Evolutionary conservation across 139 green algal species (phyloP), one percentile per base, ranked within the genome.

Genomic region (Tetratostichococcus sp.): DNA sequence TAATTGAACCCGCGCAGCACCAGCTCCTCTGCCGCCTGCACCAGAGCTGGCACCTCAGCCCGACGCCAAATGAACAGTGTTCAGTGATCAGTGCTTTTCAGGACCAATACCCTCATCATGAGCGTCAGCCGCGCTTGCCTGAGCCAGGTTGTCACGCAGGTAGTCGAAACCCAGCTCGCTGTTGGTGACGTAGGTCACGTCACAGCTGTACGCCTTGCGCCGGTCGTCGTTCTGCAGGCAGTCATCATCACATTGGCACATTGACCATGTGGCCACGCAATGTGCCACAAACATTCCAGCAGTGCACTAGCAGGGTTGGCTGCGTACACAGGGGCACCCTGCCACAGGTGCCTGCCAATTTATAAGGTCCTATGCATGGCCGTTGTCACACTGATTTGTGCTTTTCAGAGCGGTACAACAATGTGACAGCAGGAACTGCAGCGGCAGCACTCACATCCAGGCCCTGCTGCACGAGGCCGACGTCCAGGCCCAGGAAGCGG

Each of bases 121-220:
- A n/a, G n/a, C n/a, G n/a, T n/a, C n/a, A n/a, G n/a, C n/a, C n/a
- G n/a, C n/a, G n/a, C n/a, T n/a, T n/a, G n/a, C 89, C 82, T 87
- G 82, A 28, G 90, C 90, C 67, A 99, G 86, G 87, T 98, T 99
- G 83, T 99, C 95, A 0, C 95, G 77, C 50, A 99, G 86, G 87
- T 97, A 99, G 88, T 99, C 95, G 80, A 99, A 99, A 42, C 95
- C 95, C 35, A 99, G 90, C 88, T 99, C 95, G 39, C 74, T 89
- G 88, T 98, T 98, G 73, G 95, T 99, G 22, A 99, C 94, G 71
- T 99, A 99, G 0, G 95, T 98, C 33, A 99, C 84, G 81, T 98
- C 95, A 30, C 79, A 85, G 14, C 19, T 58, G 80, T 99, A 99
- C 1, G 92, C 93, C 1, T 79, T 81, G 21, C 85, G 81, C 14